A percentile compares a stretch with the other conserved stretches of the same genome.
Conservation (phyloP, 1,284 basidiomycete species). For the Heterobasidion occidentale region DNA sequence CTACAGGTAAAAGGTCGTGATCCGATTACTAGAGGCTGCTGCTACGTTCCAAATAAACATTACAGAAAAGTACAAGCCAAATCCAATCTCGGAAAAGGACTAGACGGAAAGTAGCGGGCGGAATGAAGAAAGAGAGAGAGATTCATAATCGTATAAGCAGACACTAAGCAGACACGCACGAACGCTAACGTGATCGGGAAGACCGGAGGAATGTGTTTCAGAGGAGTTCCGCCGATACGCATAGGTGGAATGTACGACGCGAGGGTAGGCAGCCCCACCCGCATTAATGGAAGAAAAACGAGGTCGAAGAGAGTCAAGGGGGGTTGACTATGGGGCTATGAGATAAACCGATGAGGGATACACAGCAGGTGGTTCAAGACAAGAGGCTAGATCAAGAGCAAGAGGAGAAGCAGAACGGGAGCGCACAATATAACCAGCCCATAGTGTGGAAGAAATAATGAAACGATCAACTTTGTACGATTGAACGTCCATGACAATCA, state of each 20-base stretch:
- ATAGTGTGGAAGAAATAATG: not conserved
- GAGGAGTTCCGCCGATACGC: no score
- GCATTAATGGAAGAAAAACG: not conserved
- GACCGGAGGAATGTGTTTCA: no score
- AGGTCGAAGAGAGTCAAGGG: not conserved
- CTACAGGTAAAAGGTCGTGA: no score
- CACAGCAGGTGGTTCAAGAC: not conserved
- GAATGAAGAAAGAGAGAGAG: not conserved
- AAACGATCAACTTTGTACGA: not conserved
- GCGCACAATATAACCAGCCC: not conserved
- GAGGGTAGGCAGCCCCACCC: not conserved
- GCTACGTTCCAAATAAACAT: no score
- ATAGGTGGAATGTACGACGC: no score
- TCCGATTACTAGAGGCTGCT: no score
- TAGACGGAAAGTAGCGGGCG: no score
- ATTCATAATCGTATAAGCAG: not conserved
- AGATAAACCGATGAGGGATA: not conserved
- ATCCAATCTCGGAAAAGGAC: no score
- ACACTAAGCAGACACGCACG: not conserved
- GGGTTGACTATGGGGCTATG: not conserved
- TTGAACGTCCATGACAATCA: not conserved
- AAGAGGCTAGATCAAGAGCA: not conserved
- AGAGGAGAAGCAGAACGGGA: not conserved
- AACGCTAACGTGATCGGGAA: not conserved
- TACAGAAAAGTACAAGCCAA: no score